A percentile compares a stretch with the other conserved stretches of the same genome.
Evolutionary conservation across 345 rosid species (phyloP).

Genomic region (Carallia brachiata): DNA sequence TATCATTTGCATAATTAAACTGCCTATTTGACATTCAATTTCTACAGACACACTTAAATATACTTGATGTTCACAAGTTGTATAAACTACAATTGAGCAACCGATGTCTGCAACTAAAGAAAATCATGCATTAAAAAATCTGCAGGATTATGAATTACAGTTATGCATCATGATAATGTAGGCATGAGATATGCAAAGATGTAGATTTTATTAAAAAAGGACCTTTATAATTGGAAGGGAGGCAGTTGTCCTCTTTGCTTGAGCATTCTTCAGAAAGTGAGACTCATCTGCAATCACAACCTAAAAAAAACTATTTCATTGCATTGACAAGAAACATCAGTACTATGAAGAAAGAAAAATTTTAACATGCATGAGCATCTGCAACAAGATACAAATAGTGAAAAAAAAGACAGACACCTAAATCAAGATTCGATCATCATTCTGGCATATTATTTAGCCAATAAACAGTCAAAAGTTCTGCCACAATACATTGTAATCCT

Average conservation of each 20-base stretch:
- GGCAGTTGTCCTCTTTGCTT: conserved; percentile 88
- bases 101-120: no score
- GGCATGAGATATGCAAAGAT: conserved; percentile 10
- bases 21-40: no score
- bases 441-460: neutral
- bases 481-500: conserved; percentile 5
- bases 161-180: neutral
- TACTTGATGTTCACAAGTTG: no score
- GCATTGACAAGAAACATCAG: conserved; percentile 13
- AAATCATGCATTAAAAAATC: no score
- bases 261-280: conserved; percentile 89
- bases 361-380: no score
- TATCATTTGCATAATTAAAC: no score
- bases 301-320: conserved; percentile 40
- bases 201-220: conserved; percentile 14
- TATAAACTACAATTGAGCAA: no score
- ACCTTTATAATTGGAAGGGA: conserved; percentile 93
- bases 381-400: no score
- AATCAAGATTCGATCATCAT: neutral
- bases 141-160: neutral
- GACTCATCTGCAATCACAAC: conserved; percentile 98
- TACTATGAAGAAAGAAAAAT: neutral
- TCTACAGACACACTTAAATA: no score
- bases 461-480: neutral
- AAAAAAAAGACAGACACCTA: neutral